A percentile compares a stretch with the other conserved stretches of the same genome.
These are phyloP conservation scores for Xylaria intraflava DNA, from an alignment of 495 filamentous ascomycete genomes.

Conservation along the genomic window DNA sequence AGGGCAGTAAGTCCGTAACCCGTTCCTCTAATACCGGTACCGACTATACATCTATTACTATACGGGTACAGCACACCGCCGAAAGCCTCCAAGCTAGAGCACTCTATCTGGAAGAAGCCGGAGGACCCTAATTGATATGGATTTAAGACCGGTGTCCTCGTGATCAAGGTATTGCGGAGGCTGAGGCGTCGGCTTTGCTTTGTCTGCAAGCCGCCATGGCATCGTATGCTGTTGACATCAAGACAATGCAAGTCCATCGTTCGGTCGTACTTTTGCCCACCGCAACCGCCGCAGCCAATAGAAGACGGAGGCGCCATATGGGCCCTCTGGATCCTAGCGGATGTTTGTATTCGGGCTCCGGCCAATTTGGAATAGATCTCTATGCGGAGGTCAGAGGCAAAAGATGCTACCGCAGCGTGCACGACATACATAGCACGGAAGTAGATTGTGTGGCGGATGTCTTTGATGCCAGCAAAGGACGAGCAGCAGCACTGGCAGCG, in stretches of 20 bases:
- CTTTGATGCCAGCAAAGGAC: too few species aligned
- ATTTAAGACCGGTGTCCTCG: background rate
- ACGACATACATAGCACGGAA: too few species aligned
- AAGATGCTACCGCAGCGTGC: background rate
- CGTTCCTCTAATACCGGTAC: too few species aligned
- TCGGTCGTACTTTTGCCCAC: background rate
- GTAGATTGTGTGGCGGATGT: too few species aligned
- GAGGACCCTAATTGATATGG: too few species aligned
- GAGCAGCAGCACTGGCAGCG: background rate
- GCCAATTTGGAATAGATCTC: conserved; percentile 12
- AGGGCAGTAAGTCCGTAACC: too few species aligned
- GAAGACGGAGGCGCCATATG: background rate
- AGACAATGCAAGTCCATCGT: background rate
- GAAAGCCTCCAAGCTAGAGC: background rate
- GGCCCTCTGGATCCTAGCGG: conserved; percentile 1
- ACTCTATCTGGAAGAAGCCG: too few species aligned
- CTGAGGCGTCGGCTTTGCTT: background rate
- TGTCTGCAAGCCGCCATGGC: background rate
- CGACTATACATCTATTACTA: too few species aligned
- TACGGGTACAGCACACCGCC: background rate
- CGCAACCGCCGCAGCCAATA: background rate
- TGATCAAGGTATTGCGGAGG: background rate
- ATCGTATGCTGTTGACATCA: background rate
- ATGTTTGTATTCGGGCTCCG: conserved; percentile 4
- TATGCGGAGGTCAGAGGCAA: background rate